These are phyloP conservation scores for Ananas comosus DNA, from an alignment of 176 grass and related monocot species.

Conservation along the genomic window DNA sequence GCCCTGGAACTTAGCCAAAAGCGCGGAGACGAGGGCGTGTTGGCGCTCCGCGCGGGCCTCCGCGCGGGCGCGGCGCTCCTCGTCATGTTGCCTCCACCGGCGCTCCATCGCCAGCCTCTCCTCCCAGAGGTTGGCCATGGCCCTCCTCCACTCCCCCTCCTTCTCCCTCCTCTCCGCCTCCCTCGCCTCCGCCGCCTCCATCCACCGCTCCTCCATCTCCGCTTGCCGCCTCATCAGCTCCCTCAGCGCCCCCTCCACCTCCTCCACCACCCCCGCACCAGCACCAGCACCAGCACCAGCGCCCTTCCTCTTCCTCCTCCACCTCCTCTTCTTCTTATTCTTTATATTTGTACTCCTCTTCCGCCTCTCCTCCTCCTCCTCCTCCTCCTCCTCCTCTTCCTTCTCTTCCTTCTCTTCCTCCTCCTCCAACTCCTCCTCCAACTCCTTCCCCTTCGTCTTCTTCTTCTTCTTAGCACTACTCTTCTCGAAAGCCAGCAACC, in stretches of 20 bases:
- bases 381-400: constrained; percentile 21
- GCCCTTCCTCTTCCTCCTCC: constrained; percentile 4
- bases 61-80: constrained; percentile 45
- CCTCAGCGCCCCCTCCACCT: constrained; percentile 54
- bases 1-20: constrained; percentile 62
- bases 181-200: constrained; percentile 63
- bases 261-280: constrained; percentile 27
- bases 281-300: background rate
- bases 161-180: constrained; percentile 52
- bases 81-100: constrained; percentile 61
- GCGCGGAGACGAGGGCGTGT: constrained; percentile 45
- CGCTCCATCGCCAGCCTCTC: constrained; percentile 61
- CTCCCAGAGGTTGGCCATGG: constrained; percentile 62
- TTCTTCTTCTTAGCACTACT: background rate
- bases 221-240: constrained; percentile 67
- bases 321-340: constrained; percentile 9
- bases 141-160: constrained; percentile 73
- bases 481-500: constrained; percentile 28
- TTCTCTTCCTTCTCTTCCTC: constrained; percentile 19
- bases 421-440: constrained; percentile 1
- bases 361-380: constrained; percentile 1
- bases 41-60: constrained; percentile 73
- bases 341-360: background rate
- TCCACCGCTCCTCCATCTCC: constrained; percentile 85
- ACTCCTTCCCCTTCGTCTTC: no score